Evolutionary conservation across 1,139 yeast genomes (phyloP).

Genomic region (Fermentozyma sake): DNA sequence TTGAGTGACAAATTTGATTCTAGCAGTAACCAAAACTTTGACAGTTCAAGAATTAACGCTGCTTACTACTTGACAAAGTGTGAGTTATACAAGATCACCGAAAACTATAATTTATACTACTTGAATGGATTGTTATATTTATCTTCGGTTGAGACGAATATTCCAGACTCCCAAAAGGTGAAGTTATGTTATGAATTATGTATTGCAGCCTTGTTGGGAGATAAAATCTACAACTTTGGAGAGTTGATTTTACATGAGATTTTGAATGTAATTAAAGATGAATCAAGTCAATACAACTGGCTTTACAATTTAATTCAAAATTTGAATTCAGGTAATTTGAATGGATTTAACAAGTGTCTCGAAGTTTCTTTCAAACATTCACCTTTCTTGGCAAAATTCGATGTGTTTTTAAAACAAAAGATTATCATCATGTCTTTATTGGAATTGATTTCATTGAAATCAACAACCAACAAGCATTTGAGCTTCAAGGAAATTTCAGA

Average conservation of each 20-base stretch:
- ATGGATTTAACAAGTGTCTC: conserved; percentile 51
- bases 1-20: conserved; percentile 55
- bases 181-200: conserved; percentile 74
- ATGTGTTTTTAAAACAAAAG: conserved; percentile 78
- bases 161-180: conserved; percentile 17
- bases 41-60: conserved; percentile 70
- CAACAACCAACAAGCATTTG: conserved; percentile 69
- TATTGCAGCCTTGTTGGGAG: conserved; percentile 86
- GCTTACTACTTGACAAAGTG: conserved; percentile 81
- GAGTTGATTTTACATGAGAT: conserved; percentile 90
- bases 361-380: conserved; percentile 35
- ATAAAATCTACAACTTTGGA: conserved; percentile 90
- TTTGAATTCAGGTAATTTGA: conserved; percentile 75
- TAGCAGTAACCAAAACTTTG: conserved; percentile 37
- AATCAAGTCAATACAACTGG: conserved; percentile 59
- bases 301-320: conserved; percentile 64
- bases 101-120: conserved; percentile 79
- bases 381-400: conserved; percentile 57
- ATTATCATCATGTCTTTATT: conserved; percentile 88
- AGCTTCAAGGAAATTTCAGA: conserved; percentile 69
- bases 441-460: conserved; percentile 79
- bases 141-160: conserved; percentile 42
- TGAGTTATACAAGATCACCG: conserved; percentile 66
- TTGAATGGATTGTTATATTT: conserved; percentile 53
- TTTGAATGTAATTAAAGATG: conserved; percentile 47